Percentiles rank a stretch among this genome's conserved stretches.
Conservation (phyloP, 345 rosid genomes). For the Eutrema japonicum region DNA sequence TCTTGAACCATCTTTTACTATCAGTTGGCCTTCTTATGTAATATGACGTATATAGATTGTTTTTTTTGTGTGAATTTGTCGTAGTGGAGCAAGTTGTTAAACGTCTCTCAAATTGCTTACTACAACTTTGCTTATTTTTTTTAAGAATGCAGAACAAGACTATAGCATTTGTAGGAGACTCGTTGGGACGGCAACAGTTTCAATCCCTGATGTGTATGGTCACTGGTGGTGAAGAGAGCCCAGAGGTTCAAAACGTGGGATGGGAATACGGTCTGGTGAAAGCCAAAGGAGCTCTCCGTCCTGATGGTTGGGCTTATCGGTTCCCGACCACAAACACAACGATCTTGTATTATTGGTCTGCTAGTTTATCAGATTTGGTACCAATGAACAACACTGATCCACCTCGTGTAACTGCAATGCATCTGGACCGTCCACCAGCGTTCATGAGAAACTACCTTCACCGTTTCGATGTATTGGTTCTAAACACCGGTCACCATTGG, state of each 20-base stretch:
- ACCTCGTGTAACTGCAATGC: slow-evolving; percentile 58
- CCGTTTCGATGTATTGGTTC: slow-evolving; percentile 62
- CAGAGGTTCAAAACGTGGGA: slow-evolving; percentile 65
- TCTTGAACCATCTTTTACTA: neutral
- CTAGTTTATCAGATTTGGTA: slow-evolving; percentile 59
- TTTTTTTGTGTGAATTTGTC: slow-evolving; percentile 1
- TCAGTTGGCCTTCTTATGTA: neutral
- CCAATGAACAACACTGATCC: slow-evolving; percentile 51
- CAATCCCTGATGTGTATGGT: slow-evolving; percentile 83
- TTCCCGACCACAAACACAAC: slow-evolving; percentile 71
- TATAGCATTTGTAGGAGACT: slow-evolving; percentile 84
- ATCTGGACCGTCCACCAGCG: slow-evolving; percentile 73
- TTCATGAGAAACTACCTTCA: slow-evolving; percentile 62
- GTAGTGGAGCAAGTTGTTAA: neutral
- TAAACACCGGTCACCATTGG: slow-evolving; percentile 91
- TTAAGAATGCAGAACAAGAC: slow-evolving; percentile 77
- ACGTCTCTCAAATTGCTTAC: slow-evolving; percentile 5
- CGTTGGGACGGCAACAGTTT: slow-evolving; percentile 80
- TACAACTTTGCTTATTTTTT: neutral
- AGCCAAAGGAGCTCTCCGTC: slow-evolving; percentile 58
- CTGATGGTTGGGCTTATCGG: slow-evolving; percentile 73
- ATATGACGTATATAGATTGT: slow-evolving; percentile 1
- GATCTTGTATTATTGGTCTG: slow-evolving; percentile 76
- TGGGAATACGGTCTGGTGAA: slow-evolving; percentile 62
- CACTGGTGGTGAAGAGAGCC: slow-evolving; percentile 61